These are phyloP conservation scores for Puccinia brachypodii DNA, from an alignment of 1,284 basidiomycete genomes.

Conservation along the genomic window DNA sequence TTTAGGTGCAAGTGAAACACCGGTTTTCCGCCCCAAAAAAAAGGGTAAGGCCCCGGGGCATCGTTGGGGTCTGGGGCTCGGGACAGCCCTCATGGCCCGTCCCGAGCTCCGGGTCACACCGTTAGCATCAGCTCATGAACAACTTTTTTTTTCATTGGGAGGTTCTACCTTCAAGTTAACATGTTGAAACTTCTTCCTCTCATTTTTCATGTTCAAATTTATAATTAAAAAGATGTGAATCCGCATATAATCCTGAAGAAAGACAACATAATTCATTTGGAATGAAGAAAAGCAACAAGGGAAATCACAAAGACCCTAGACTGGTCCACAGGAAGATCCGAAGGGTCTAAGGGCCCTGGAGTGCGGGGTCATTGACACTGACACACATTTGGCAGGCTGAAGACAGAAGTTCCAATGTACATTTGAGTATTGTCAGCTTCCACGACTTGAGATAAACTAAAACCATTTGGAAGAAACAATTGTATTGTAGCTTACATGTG, in stretches of 20 bases:
- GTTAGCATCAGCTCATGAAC: too few relatives aligned
- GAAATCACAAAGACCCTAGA: too few relatives aligned
- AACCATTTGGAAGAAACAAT: too few relatives aligned
- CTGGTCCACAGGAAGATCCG: too few relatives aligned
- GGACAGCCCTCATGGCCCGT: too few relatives aligned
- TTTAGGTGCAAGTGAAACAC: too few relatives aligned
- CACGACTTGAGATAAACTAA: not conserved
- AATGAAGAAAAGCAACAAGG: not conserved
- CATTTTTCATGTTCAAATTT: not conserved
- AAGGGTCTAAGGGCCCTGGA: not conserved
- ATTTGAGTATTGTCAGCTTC: not conserved
- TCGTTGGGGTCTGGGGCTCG: too few relatives aligned
- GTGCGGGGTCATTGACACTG: slow-evolving; percentile 12
- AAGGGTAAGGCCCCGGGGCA: too few relatives aligned
- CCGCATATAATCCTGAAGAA: not conserved
- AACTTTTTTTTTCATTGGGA: too few relatives aligned
- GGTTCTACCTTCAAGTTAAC: too few relatives aligned
- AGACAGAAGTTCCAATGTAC: not conserved
- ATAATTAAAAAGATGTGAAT: not conserved
- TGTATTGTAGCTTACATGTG: slow-evolving; percentile 26
- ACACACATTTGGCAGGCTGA: slow-evolving; percentile 19
- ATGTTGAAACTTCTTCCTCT: not conserved
- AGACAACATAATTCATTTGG: not conserved
- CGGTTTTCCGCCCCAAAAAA: too few relatives aligned
- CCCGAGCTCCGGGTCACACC: too few relatives aligned